Conservation (phyloP, 768 basidiomycete genomes). For the Tricholoma sp. region DNA sequence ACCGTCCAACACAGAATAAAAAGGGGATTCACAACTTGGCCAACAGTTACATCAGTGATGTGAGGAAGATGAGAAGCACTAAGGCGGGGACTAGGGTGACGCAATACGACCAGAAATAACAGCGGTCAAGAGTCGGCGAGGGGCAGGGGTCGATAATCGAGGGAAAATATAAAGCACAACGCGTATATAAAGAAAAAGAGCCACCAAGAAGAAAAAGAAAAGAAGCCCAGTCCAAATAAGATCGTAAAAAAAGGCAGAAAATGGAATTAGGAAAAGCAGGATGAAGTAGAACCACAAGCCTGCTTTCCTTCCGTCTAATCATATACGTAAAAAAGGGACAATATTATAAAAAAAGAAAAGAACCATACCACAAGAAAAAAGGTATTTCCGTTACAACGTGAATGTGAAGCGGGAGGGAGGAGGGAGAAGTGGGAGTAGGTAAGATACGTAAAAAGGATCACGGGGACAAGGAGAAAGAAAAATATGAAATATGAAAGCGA, state of each 20-base stretch:
- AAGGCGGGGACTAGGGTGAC: neutral
- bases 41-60: neutral
- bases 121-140: neutral
- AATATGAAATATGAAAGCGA: conserved; percentile 1
- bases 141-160: neutral
- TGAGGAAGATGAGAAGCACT: neutral
- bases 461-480: neutral
- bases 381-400: too few relatives aligned
- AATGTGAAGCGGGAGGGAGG: neutral
- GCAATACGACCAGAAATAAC: neutral
- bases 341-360: neutral
- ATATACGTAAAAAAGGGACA: neutral
- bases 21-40: neutral
- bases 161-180: conserved; percentile 2
- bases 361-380: too few relatives aligned
- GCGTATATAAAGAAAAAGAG: neutral
- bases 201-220: neutral
- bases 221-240: neutral
- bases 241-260: neutral
- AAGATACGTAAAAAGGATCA: neutral
- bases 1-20: neutral
- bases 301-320: neutral
- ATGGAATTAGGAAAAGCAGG: neutral
- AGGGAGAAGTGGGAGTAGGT: neutral
- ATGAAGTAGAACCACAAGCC: neutral